Base-by-base conservation (phyloP, 2,329 filamentous ascomycete species). In the Phaeosphaeriaceae sp. region DNA sequence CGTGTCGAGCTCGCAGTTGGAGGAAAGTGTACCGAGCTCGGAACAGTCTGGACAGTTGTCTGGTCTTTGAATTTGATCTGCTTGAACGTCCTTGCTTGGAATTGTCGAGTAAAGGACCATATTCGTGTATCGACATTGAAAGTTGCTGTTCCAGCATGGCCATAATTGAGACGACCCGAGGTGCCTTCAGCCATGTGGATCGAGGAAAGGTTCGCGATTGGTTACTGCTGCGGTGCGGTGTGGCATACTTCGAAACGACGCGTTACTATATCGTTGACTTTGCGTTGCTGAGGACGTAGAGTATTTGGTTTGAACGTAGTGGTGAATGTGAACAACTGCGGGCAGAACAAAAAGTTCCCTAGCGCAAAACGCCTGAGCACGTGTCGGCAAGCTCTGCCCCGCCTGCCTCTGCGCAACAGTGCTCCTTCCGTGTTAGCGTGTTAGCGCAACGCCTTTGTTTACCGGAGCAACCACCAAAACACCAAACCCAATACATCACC, bases 131-230 rank as follows among this genome's bases (percentile, higher is more conserved):
- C 80, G 1, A 78, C 57, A 54, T 81, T 72, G 70, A 87, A 88
- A 7, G 75, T 74, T 44, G 82, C 70, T 55, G 79, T 76, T 58
- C 85, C 85, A 57, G 84, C 78, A 67, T 86, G 83, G 73, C 85
- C 85, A 66, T 82, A 83, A 53, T 81, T 78, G 51, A 86, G 78
- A 76, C 84, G 79, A 65, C 76, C 79, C 40, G 78, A 71, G 42
- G 78, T 73, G 53, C 75, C 76, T 55, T 87, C 83, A 87, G 82
- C 83, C 86, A 88, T 88, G 78, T 68, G 85, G 83, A 75, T 78
- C 78, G 70, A 67, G 64, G 52, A 58, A 33, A 56, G 56, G 59
- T 63, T 54, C 62, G 59, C 60, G 58, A 49, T 67, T 54, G 42
- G 60, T 53, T 47, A 51, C 45, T 45, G 42, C 40, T 31, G 20